Conservation (phyloP, 202 grass and related monocot genomes). For the Brachypodium distachyon region DNA sequence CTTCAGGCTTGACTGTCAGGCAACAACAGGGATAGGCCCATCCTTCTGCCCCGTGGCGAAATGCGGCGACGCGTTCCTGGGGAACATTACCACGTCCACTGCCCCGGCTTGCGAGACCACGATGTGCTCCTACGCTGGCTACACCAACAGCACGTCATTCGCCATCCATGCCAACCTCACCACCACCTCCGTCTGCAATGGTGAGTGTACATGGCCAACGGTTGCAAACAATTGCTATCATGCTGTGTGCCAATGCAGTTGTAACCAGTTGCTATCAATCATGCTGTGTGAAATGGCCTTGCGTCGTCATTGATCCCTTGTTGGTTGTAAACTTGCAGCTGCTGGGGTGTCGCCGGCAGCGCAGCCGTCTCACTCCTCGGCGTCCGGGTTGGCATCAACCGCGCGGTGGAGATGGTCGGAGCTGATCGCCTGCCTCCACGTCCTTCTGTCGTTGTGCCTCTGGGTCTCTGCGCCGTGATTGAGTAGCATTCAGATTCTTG, state of each 20-base stretch:
- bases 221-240: neutral
- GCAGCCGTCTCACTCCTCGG: conserved; percentile 32
- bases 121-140: conserved; percentile 64
- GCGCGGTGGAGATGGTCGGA: conserved; percentile 18
- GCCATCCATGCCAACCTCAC: conserved; percentile 64
- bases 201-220: conserved; percentile 27
- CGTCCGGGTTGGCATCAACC: conserved; percentile 3
- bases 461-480: conserved; percentile 26
- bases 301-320: neutral
- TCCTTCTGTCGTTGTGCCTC: conserved; percentile 34
- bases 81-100: conserved; percentile 50
- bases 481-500: neutral
- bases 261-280: neutral
- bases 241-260: neutral
- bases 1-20: conserved; percentile 63
- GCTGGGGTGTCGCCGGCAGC: conserved; percentile 36
- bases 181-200: conserved; percentile 38
- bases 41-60: conserved; percentile 50
- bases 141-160: conserved; percentile 66
- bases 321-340: conserved; percentile 33
- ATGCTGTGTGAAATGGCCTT: neutral
- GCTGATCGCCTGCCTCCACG: conserved; percentile 28
- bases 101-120: conserved; percentile 44
- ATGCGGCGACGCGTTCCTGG: conserved; percentile 63
- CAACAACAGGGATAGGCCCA: conserved; percentile 42